phyloP scores from a whole-genome alignment of 1,284 basidiomycete genomes.

The Wallemia hederae region DNA sequence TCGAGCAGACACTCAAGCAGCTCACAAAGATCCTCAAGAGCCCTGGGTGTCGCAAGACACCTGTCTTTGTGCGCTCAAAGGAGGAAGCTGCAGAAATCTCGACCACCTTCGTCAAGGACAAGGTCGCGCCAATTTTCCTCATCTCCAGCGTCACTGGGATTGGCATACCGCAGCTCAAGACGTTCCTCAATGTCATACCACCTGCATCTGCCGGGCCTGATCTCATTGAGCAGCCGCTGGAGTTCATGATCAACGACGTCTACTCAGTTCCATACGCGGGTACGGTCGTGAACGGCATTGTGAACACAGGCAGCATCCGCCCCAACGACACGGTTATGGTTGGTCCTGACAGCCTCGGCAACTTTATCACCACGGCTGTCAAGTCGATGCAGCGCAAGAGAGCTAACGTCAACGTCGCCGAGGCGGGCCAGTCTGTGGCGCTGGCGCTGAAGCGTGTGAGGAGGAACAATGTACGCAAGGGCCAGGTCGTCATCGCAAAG shows the following conservation, averaged over 20 bases:
- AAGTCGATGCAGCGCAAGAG: constrained; percentile 93
- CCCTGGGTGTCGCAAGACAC: constrained; percentile 40
- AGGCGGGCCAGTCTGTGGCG: constrained; percentile 83
- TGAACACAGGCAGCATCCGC: constrained; percentile 45
- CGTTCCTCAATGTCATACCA: constrained; percentile 16
- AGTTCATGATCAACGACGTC: constrained; percentile 44
- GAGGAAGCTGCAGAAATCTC: constrained; percentile 52
- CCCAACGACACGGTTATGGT: constrained; percentile 55
- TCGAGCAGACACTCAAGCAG: constrained; percentile 70
- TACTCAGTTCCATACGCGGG: constrained; percentile 24
- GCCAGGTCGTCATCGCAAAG: constrained; percentile 61
- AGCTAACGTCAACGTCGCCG: constrained; percentile 50
- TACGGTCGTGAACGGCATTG: constrained; percentile 74
- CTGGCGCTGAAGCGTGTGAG: constrained; percentile 73
- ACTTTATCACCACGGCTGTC: constrained; percentile 49
- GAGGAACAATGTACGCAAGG: constrained; percentile 51
- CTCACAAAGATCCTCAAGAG: constrained; percentile 74
- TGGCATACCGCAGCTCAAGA: constrained; percentile 39
- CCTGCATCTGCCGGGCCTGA: constrained; percentile 35
- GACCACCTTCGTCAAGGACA: constrained; percentile 35
- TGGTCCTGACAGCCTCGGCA: constrained; percentile 78
- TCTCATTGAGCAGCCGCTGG: constrained; percentile 53
- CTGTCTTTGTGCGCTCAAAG: constrained; percentile 18
- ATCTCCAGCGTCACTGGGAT: constrained; percentile 84
- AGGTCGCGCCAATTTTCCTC: constrained; percentile 74